Evolutionary conservation across 208 protist genomes (phyloP), one percentile per base, ranked within the genome.

Genomic region (Trypanosoma boissoni): DNA sequence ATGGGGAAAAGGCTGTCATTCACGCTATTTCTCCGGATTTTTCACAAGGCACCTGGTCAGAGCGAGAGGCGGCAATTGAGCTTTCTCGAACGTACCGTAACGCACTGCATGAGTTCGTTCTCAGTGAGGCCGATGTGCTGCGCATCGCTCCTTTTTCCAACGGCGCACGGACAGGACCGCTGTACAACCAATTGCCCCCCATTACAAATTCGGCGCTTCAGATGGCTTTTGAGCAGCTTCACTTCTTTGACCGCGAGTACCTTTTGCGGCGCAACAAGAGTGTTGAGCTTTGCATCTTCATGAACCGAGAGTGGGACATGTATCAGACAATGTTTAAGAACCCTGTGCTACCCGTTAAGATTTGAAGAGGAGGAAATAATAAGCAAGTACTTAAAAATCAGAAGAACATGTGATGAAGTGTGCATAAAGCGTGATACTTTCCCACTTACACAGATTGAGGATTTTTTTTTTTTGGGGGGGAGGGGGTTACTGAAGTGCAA

Each of bases 251-350:
- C 58, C 74, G 78, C 48, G 80, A 91, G 66, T 83, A 88, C 53
- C 67, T 95, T 37, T 68, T 91, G 58, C 68, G 76, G 4, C 66
- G 72, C 23, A 68, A 88, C 18, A 89, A 88, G 68, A 64, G 63
- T 31, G 69, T 95, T 14, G 83, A 95, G 66, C 62, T 95, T 10
- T 95, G 89, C 61, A 64, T 95, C 7, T 95, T 95, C 59, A 80
- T 89, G 73, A 91, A 93, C 43, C 73, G 86, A 20, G 89, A 95
- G 49, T 93, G 75, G 75, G 79, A 93, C 54, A 81, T 76, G 80
- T 93, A 85, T 60, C 75, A 80, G 57, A 87, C 41, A 43, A 82
- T 76, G 44, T 93, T 93, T 37, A 76, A 88, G 58, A 78, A 64
- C 54, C 58, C 77, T 23, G 58, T 55, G 32, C 29, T 58, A 29